A percentile compares a stretch with the other conserved stretches of the same genome.
Evolutionary conservation across 345 rosid genomes (phyloP).

Genomic region (Aegle marmelos): DNA sequence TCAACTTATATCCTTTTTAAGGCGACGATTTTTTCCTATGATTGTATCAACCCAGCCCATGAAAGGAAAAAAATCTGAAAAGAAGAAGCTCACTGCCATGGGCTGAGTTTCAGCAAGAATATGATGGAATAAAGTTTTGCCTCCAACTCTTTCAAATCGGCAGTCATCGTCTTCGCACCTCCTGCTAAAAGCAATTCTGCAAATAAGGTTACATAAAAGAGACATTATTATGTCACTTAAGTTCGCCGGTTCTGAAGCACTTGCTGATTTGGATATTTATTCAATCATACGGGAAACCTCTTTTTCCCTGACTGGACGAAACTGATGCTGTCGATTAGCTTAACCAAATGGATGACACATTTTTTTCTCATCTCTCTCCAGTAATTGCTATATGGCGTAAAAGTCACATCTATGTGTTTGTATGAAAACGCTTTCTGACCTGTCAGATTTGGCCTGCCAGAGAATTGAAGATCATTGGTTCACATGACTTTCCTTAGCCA

Average conservation of each 20-base stretch:
- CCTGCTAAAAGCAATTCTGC: constrained; percentile 34
- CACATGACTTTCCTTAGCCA: constrained; percentile 28
- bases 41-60: constrained; percentile 30
- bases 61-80: constrained; percentile 28
- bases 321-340: constrained; percentile 14
- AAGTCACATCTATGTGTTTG: constrained; percentile 27
- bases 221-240: constrained; percentile 14
- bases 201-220: constrained; percentile 17
- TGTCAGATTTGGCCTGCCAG: constrained; percentile 20
- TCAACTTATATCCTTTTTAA: constrained; percentile 21
- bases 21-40: constrained; percentile 11
- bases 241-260: constrained; percentile 2
- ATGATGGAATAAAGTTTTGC: constrained; percentile 13
- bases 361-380: constrained; percentile 31
- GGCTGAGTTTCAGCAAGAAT: constrained; percentile 25
- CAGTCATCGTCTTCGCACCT: constrained; percentile 16
- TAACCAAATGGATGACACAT: constrained; percentile 25
- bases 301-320: constrained; percentile 18
- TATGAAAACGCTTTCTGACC: constrained; percentile 27
- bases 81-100: constrained; percentile 15
- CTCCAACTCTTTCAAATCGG: not conserved
- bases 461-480: constrained; percentile 27
- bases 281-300: constrained; percentile 24
- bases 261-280: constrained; percentile 5
- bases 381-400: constrained; percentile 26